Evolutionary conservation across 106 monocot genomes (phyloP).

Genomic region (Allium cepa): DNA sequence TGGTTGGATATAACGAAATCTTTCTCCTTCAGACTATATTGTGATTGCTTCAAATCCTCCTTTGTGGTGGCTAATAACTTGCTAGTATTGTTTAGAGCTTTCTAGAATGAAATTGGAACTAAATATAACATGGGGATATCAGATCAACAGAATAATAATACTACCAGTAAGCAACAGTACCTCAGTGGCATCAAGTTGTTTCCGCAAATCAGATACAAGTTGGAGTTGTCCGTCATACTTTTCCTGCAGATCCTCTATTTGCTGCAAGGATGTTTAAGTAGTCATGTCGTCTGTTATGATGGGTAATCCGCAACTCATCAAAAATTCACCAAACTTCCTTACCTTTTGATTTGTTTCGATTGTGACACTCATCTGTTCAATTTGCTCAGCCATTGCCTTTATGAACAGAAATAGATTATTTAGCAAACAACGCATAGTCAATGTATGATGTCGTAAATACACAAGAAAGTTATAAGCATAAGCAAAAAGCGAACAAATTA

Average conservation of each 20-base stretch:
- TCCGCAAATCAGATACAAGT: conserved; percentile 45
- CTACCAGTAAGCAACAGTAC: conserved; percentile 16
- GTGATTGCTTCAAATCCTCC: conserved; percentile 69
- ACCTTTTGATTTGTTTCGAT: conserved; percentile 84
- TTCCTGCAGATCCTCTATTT: conserved; percentile 60
- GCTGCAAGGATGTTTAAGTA: conserved; percentile 22
- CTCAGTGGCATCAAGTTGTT: conserved; percentile 73
- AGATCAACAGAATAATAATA: neutral
- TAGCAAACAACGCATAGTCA: neutral
- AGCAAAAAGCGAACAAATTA: too few relatives aligned
- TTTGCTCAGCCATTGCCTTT: conserved; percentile 77
- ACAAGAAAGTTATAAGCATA: too few relatives aligned
- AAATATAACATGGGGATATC: neutral
- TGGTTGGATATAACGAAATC: conserved; percentile 85
- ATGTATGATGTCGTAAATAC: too few relatives aligned
- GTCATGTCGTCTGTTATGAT: neutral
- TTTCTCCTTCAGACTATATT: conserved; percentile 72
- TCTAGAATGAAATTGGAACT: conserved; percentile 30
- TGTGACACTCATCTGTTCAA: conserved; percentile 59
- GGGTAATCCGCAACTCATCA: neutral
- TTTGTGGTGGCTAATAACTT: conserved; percentile 46
- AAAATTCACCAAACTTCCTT: conserved; percentile 1
- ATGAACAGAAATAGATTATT: conserved; percentile 4
- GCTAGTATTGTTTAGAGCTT: conserved; percentile 64
- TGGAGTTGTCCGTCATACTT: conserved; percentile 60